phyloP scores from a whole-genome alignment of 805 yeast genomes.

The Yarrowia sp. region DNA sequence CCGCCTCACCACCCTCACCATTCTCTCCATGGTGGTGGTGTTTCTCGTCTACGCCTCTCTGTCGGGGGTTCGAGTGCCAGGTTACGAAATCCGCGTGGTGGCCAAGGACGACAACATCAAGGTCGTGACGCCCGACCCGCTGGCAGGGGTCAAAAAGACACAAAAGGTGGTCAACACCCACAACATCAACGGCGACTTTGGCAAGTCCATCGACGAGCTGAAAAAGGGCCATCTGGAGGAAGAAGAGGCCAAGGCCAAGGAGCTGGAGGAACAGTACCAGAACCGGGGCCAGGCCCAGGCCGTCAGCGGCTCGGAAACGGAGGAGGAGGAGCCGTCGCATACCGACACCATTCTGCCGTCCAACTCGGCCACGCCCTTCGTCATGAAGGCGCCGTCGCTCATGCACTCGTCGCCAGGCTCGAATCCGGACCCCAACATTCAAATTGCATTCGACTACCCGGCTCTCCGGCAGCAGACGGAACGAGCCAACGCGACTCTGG shows the following conservation, averaged over 20 bases:
- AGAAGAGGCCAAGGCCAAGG: conserved; percentile 8
- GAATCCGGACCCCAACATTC: conserved; percentile 19
- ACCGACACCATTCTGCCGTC: conserved; percentile 8
- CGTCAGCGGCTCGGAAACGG: background rate
- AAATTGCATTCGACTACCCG: conserved; percentile 21
- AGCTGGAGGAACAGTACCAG: conserved; percentile 20
- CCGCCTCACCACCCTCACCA: conserved; percentile 8
- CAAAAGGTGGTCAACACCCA: background rate
- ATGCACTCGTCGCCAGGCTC: conserved; percentile 21
- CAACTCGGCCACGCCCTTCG: conserved; percentile 15
- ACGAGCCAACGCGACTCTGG: conserved; percentile 55
- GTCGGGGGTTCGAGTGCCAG: background rate
- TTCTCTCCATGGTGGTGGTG: conserved; percentile 14
- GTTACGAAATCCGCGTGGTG: background rate
- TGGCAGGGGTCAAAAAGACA: background rate
- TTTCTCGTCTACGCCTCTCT: conserved; percentile 7
- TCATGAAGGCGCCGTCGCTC: conserved; percentile 21
- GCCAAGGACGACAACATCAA: no score
- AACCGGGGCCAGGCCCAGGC: conserved; percentile 24
- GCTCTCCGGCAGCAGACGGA: conserved; percentile 13
- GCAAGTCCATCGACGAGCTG: conserved; percentile 15
- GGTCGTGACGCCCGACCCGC: no score
- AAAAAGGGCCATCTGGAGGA: conserved; percentile 21
- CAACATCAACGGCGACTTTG: conserved; percentile 11
- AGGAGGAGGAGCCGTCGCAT: conserved; percentile 13